phyloP scores from a whole-genome alignment of 306 rosid genomes.

The Fragaria iinumae region DNA sequence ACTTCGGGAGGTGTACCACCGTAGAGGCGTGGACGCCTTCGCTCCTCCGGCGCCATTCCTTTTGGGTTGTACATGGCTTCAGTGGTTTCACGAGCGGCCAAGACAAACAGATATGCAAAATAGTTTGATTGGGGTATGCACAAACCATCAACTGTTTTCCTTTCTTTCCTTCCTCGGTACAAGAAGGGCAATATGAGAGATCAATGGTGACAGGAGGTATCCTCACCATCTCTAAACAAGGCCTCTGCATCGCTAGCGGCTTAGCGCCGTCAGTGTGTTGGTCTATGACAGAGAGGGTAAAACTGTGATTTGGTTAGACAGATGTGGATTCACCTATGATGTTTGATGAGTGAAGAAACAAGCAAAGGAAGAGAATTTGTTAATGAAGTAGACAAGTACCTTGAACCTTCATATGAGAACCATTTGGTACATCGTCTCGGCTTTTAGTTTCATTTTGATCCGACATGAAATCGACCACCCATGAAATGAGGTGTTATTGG shows the following conservation, averaged over 20 bases:
- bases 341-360: background rate
- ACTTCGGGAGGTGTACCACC: no score
- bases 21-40: no score
- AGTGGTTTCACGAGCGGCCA: no score
- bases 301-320: background rate
- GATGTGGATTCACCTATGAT: background rate
- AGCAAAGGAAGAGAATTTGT: background rate
- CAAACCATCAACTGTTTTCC: background rate
- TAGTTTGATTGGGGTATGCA: background rate
- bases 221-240: background rate
- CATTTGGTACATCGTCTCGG: background rate
- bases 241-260: background rate
- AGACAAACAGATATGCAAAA: background rate
- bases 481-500: background rate
- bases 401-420: no score
- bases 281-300: background rate
- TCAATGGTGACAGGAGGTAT: background rate
- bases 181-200: background rate
- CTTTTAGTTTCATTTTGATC: background rate
- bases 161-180: background rate
- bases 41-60: background rate
- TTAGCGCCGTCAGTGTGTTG: background rate
- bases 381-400: background rate
- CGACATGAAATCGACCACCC: background rate
- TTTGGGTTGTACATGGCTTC: background rate